Evolutionary conservation across 192 early-diverging fungal genomes (phyloP).

Genomic region (Rhizoclosmatium globosum): DNA sequence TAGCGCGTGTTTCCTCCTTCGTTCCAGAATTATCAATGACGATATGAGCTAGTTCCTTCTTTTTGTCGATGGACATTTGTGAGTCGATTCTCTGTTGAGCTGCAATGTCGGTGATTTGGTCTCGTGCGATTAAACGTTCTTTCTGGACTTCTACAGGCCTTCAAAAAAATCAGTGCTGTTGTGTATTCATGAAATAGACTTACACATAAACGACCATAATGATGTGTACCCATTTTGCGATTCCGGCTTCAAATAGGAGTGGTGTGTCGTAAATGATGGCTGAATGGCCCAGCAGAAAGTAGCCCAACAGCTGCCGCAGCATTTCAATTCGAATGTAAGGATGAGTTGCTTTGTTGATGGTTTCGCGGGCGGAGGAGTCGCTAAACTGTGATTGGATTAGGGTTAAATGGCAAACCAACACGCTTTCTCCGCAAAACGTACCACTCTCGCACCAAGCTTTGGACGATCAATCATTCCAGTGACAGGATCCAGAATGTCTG

Average conservation of each 20-base stretch:
- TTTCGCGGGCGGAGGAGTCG: constrained; percentile 71
- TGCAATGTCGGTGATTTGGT: constrained; percentile 68
- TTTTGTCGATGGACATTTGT: constrained; percentile 86
- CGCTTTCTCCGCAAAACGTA: not conserved
- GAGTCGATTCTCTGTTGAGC: constrained; percentile 77
- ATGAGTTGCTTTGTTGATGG: constrained; percentile 87
- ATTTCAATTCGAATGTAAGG: constrained; percentile 88
- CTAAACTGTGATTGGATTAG: constrained; percentile 64
- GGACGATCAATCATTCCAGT: constrained; percentile 69
- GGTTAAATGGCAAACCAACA: not conserved
- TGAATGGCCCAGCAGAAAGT: constrained; percentile 74
- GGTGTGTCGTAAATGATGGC: constrained; percentile 91
- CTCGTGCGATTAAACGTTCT: constrained; percentile 75
- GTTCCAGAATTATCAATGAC: constrained; percentile 88
- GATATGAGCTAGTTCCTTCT: constrained; percentile 76
- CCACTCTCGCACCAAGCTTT: not conserved
- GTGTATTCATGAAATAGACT: constrained; percentile 14
- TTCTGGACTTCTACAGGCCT: constrained; percentile 81
- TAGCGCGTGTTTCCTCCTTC: constrained; percentile 58
- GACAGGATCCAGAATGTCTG: constrained; percentile 58
- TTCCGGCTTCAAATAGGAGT: constrained; percentile 86
- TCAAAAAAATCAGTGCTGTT: not conserved
- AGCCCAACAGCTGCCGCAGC: constrained; percentile 66
- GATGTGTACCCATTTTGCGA: constrained; percentile 75
- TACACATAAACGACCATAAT: constrained; percentile 88